phyloP scores from a whole-genome alignment of 768 basidiomycete genomes.

The Mycena polygramma region DNA sequence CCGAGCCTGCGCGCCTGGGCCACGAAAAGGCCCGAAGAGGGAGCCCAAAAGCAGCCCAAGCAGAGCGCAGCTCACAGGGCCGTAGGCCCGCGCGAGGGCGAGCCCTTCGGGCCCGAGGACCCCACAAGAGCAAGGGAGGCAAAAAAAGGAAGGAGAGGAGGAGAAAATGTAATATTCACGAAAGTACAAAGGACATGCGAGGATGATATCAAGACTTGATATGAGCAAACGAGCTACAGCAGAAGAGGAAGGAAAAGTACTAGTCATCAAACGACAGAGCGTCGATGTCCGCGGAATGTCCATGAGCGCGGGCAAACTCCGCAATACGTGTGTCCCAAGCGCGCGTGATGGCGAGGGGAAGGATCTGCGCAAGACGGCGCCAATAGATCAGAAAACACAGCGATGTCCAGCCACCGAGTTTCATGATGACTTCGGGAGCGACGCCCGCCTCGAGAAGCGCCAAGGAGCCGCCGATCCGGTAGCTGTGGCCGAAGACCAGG shows the following conservation, averaged over 20 bases:
- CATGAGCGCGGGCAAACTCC: not conserved
- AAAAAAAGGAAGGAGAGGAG: not conserved
- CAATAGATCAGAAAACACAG: constrained; percentile 9
- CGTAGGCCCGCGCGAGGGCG: constrained; percentile 12
- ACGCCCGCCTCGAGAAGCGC: constrained; percentile 8
- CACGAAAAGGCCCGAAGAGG: not conserved
- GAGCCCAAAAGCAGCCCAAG: too few species aligned
- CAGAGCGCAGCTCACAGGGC: too few species aligned
- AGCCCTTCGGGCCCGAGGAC: constrained; percentile 1
- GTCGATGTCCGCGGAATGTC: not conserved
- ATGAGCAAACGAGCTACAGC: not conserved
- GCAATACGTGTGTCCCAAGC: not conserved
- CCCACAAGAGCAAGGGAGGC: not conserved
- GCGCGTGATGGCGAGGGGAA: not conserved
- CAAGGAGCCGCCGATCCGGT: constrained; percentile 17
- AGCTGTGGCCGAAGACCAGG: constrained; percentile 13
- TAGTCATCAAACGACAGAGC: not conserved
- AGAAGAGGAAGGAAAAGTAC: too few species aligned
- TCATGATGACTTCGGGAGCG: not conserved
- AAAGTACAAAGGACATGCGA: not conserved
- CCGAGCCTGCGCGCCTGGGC: not conserved
- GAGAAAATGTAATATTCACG: not conserved
- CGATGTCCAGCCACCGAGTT: not conserved
- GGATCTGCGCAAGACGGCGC: not conserved
- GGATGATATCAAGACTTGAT: not conserved